Evolutionary conservation across 2,329 filamentous ascomycete species (phyloP), one percentile per base, ranked within the genome.

Genomic region (Alternaria sp.): DNA sequence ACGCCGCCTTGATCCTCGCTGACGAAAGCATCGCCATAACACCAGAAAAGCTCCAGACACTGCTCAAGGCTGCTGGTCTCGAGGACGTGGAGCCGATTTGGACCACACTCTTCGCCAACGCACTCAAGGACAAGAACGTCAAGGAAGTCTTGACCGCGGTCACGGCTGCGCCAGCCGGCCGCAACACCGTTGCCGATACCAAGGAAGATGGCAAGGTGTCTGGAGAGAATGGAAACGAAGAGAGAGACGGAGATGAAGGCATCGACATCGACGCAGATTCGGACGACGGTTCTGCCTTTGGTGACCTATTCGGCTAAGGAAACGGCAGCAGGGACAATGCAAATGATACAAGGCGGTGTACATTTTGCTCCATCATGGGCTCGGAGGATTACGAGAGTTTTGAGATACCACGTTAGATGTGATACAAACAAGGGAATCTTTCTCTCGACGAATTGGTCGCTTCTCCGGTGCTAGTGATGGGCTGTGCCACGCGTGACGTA

Each of bases 1-100:
- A 97, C 89, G 95, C 95, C 81, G 93, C 94, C 83, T 90, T 99
- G 85, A 97, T 98, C 88, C 92, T 98, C 83, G 94, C 94, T 83
- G 95, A 99, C 89, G 94, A 97, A 78, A 90, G 89, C 85, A 84
- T 98, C 81, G 92, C 96, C 80, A 92, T 98, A 87, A 97, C 94
- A 82, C 87, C 95, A 87, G 95, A 98, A 85, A 98, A 98, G 88
- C 88, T 99, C 80, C 89, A 93, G 82, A 89, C 90, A 77, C 84
- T 99, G 79, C 91, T 98, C 86, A 90, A 92, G 85, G 92, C 94
- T 81, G 94, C 95, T 76, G 89, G 90, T 79, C 84, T 97, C 79
- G 83, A 85, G 68, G 93, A 97, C 59, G 89, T 98, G 78, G 95
- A 99, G 88, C 93, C 94, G 79, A 98, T 98, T 89, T 98, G 95